phyloP scores from a whole-genome alignment of 768 basidiomycete species.

The Trametes elegans region DNA sequence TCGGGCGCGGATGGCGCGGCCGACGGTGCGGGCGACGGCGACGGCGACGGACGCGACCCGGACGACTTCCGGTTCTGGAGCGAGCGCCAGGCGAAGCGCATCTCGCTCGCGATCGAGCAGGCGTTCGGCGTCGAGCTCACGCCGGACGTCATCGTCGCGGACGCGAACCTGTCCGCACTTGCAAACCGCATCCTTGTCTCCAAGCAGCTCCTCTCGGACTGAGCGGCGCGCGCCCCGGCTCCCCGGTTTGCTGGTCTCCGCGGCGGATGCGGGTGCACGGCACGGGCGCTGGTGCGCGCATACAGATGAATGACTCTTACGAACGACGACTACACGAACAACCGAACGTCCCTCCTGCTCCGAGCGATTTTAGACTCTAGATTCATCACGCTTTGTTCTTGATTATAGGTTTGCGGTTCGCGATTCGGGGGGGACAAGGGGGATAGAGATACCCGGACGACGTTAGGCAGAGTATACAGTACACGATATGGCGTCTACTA shows the following conservation, averaged over 20 bases:
- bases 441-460: not conserved
- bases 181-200: slow-evolving; percentile 82
- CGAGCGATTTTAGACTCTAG: not conserved
- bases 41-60: slow-evolving; percentile 57
- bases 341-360: no score
- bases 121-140: slow-evolving; percentile 88
- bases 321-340: no score
- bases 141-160: slow-evolving; percentile 87
- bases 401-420: not conserved
- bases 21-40: slow-evolving; percentile 29
- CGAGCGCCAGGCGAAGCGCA: slow-evolving; percentile 84
- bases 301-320: no score
- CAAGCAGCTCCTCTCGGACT: slow-evolving; percentile 32
- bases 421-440: not conserved
- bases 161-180: slow-evolving; percentile 86
- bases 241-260: not conserved
- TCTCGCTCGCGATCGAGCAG: slow-evolving; percentile 74
- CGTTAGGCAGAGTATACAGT: not conserved
- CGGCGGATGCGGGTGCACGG: not conserved
- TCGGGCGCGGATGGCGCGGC: slow-evolving; percentile 10
- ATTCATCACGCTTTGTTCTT: not conserved
- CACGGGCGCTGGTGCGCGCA: not conserved
- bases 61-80: slow-evolving; percentile 98
- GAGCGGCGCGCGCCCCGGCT: not conserved
- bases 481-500: not conserved